Base-by-base conservation (phyloP, 768 basidiomycete genomes). In the Cystofilobasidium ferigula region DNA sequence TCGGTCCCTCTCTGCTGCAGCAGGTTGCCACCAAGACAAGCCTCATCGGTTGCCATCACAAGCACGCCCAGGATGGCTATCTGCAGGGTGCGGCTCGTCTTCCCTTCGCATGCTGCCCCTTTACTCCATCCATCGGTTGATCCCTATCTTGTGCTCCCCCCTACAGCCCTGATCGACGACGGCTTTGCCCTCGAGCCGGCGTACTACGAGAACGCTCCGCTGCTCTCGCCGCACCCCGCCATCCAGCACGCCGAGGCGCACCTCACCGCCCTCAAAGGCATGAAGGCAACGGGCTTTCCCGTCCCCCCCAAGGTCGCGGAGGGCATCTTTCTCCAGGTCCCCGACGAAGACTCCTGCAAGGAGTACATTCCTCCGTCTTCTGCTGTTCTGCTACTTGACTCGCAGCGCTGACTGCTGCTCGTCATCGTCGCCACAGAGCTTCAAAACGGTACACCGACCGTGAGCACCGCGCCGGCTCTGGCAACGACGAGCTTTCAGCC, bases 231-330 rank as follows among this genome's bases (percentile, higher is more conserved):
- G 24, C 66, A 62, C 38, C 61, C 64, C 26, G 58, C 64, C 34
- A 61, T 66, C 48, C 24, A 22, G 24, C 36, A 43, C 20, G 64
- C 64, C 26, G 26, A 30, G 22, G 4, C 18, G 32, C 18, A 56
- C 53, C 32, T 26, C 14, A n/a, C 51, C 34, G 6, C 32, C 32
- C 14, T 24, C 2, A 22, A 26, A 12, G 13, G 24, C 63, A 28
- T 60, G 12, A 43, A 24, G 51, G n/a, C n/a, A n/a, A n/a, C 47
- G 32, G 48, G 28, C 9, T 42, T 38, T 14, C 66, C 60, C n/a
- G 57, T 68, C 16, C 32, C 66, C 10, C 66, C 66, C 40, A 68
- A 68, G 47, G 54, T 53, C 24, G 66, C 66, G 16, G 66, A 68
- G 20, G 61, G 61, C 10, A 47, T 68, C 38, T 68, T 38, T 54